phyloP scores from a whole-genome alignment of 2,329 filamentous ascomycete species.

The Colletotrichum lini region DNA sequence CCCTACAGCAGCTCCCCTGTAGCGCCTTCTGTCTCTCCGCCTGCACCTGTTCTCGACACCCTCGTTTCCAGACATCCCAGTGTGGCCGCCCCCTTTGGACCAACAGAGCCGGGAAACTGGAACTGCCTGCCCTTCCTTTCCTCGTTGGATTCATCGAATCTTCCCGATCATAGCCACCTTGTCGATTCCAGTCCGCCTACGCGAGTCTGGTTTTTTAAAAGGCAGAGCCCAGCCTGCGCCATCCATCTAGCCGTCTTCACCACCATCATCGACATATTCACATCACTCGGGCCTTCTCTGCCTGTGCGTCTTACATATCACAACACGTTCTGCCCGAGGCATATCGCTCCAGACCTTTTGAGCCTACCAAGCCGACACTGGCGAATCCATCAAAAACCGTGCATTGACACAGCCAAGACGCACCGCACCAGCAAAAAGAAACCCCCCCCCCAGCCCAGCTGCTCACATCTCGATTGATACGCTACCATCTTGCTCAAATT shows the following conservation, averaged over 20 bases:
- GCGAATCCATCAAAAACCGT: not conserved
- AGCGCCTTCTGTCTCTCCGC: conserved; percentile 2
- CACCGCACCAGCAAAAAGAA: not conserved
- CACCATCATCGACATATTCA: not conserved
- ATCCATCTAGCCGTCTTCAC: conserved; percentile 2
- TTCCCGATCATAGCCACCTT: conserved; percentile 13
- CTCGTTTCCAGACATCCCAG: not conserved
- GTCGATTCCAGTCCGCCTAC: conserved; percentile 1
- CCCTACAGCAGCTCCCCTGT: conserved; percentile 10
- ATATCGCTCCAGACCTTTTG: not conserved
- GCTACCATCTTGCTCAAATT: conserved; percentile 22
- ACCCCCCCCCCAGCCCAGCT: not conserved
- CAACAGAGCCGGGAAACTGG: conserved; percentile 11
- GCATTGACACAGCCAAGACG: not conserved
- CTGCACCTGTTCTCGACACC: not conserved
- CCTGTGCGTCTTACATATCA: not conserved
- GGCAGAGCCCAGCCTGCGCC: conserved; percentile 23
- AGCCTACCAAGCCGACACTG: not conserved
- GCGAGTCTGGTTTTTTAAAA: conserved; percentile 30
- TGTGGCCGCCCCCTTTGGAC: not conserved
- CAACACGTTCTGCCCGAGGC: not conserved
- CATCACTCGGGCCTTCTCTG: not conserved
- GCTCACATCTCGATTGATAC: conserved; percentile 32
- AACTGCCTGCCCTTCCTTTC: conserved; percentile 3
- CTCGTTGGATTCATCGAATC: conserved; percentile 29